Base-by-base conservation (phyloP, 2,329 filamentous ascomycete species). In the Rhinocladiella similis region DNA sequence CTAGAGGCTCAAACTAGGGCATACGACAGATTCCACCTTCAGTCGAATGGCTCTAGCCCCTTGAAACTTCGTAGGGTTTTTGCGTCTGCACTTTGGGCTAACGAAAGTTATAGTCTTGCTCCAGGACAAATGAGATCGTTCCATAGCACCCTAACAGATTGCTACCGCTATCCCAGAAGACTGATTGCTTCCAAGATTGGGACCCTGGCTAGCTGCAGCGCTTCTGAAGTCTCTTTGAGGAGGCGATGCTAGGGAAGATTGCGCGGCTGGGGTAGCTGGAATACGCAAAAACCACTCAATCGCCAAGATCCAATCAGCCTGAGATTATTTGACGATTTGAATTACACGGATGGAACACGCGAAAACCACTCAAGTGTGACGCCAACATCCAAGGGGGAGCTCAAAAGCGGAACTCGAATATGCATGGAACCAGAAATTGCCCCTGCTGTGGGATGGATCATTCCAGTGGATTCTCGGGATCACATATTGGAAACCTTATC, bases 31-130 rank as follows among this genome's bases (percentile, higher is more conserved):
- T 46, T 46, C 42, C 42, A 46, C 42, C 42, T 5, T 46, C 42
- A 46, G 42, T 46, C 42, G 42, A 46, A 46, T 46, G 42, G 42
- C 42, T 46, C 42, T 46, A 46, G 42, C 42, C 42, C 42, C 42
- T 46, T 46, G 42, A 46, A 46, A 46, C 42, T 46, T 46, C 42
- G n/a, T 46, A 46, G 42, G 42, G 42, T 46, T 46, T 46, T 46
- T 46, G 42, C 42, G n/a, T 46, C 42, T 46, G 42, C 42, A 46
- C 20, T 46, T 46, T 46, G 42, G 42, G 42, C 42, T n/a, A 46
- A 46, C 42, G 42, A 46, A 46, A 46, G 3, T 46, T n/a, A 16
- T n/a, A 46, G 42, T 46, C 42, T 46, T 46, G 42, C 42, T 46
- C 42, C 42, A 46, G 42, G 42, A 46, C 42, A 46, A 46, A 16